Conservation (phyloP, 163 green algal species). For the Chloroidium sp. region DNA sequence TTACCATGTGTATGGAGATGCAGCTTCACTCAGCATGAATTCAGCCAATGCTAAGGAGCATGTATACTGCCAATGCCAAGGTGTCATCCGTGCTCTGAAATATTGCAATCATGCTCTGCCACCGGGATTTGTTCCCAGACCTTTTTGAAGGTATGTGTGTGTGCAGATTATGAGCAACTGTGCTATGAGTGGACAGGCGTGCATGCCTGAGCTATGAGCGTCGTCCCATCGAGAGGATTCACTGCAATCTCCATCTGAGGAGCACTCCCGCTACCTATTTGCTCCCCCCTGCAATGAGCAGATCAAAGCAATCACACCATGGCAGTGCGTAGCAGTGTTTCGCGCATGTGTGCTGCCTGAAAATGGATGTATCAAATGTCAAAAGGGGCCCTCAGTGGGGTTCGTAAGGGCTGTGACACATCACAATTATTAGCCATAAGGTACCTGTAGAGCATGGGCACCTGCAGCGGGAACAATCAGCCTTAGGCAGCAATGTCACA, state of each 20-base stretch:
- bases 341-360: too few relatives aligned
- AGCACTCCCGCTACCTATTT: conserved; percentile 49
- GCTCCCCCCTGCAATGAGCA: conserved; percentile 43
- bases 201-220: conserved; percentile 43
- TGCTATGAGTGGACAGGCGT: too few relatives aligned
- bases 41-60: not conserved
- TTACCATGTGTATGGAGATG: too few relatives aligned
- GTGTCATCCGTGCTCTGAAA: not conserved
- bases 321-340: too few relatives aligned
- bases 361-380: too few relatives aligned
- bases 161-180: too few relatives aligned
- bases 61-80: not conserved
- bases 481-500: not conserved
- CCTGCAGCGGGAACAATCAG: conserved; percentile 20
- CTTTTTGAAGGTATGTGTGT: too few relatives aligned
- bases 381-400: too few relatives aligned
- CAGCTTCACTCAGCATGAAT: too few relatives aligned
- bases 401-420: too few relatives aligned
- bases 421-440: too few relatives aligned
- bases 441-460: conserved; percentile 55
- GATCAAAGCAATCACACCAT: too few relatives aligned
- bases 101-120: not conserved
- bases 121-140: not conserved
- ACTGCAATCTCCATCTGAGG: conserved; percentile 72
- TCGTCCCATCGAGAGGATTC: conserved; percentile 77